Evolutionary conservation across 306 rosid genomes (phyloP).

Genomic region (Malus sieversii): DNA sequence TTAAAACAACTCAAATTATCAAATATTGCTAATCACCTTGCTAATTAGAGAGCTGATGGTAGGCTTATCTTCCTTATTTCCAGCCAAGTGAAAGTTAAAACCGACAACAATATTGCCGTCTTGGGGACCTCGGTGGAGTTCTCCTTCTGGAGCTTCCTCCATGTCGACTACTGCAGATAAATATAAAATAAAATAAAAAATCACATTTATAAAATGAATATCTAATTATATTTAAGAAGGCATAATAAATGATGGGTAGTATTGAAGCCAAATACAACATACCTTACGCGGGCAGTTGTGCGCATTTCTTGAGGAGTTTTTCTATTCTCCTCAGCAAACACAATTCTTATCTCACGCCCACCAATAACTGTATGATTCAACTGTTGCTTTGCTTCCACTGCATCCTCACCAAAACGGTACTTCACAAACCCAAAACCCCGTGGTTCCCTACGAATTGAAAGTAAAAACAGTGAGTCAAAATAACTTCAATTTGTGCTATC

Average conservation of each 20-base stretch:
- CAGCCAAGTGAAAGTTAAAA: conserved; percentile 21
- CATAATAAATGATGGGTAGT: not conserved
- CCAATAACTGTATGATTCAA: conserved; percentile 83
- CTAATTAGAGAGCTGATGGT: too few relatives aligned
- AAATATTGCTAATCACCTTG: too few relatives aligned
- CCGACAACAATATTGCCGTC: conserved; percentile 65
- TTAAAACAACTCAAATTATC: too few relatives aligned
- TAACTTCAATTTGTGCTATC: not conserved
- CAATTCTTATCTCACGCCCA: conserved; percentile 95
- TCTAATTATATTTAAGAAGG: not conserved
- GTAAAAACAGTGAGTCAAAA: not conserved
- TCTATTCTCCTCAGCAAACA: conserved; percentile 94
- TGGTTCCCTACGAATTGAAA: conserved; percentile 54
- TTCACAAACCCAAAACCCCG: conserved; percentile 98
- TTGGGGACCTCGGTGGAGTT: conserved; percentile 71
- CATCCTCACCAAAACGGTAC: conserved; percentile 82
- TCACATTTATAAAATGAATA: not conserved
- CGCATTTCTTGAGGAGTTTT: conserved; percentile 99
- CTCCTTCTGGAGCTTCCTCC: conserved; percentile 68
- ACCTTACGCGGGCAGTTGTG: conserved; percentile 55
- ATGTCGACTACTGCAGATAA: conserved; percentile 33
- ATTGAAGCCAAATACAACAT: not conserved
- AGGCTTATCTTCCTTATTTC: too few relatives aligned
- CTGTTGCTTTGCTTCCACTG: conserved; percentile 86
- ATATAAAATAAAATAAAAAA: conserved; percentile 1